Base-by-base conservation (phyloP, 129 eudicot species). In the Flaveria sonorensis region DNA sequence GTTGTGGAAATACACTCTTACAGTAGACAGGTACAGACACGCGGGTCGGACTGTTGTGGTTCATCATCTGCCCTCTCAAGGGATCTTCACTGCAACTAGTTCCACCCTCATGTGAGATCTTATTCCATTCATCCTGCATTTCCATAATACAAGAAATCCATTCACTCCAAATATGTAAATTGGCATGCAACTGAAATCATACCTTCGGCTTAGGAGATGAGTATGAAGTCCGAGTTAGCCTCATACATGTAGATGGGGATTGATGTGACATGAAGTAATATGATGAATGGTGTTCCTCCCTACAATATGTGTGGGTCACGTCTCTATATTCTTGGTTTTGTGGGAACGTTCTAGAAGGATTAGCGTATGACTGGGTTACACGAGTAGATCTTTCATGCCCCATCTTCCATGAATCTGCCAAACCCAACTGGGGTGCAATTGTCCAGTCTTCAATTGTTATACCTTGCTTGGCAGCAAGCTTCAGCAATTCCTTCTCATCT, bases 381-480 rank as follows among this genome's bases (percentile, higher is more conserved):
- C 82, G 78, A 75, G 82, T 39, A 60, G 75, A 40, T 64, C 86
- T 81, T 57, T 81, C 89, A 63, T 64, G 72, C 47, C 83, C 85
- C 15, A 20, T 1, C 72, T 70, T 80, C 57, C 66, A 74, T 48
- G 87, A 82, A 55, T 77, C 79, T 13, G 71, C 15, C 47, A 68
- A 55, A 26, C 80, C 85, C 26, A 64, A 45, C 40, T 82, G 71
- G 12, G 85, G 60, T 73, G 92, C 43, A 77, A 81, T 77, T 64
- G 82, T 53, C 85, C 88, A 83, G 82, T 90, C 98, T 85, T 93
- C 96, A 16, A 90, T 87, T 21, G 85, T 78, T 72, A 90, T 87
- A 3, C 95, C 98, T 84, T 93, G 92, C 75, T 88, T 88, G 8
- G 92, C 91, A 68, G 89, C 97, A 77, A 81, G 86, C 67, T 85